A percentile compares a stretch with the other conserved stretches of the same genome.
Evolutionary conservation across 352 stramenopile genomes (phyloP).

Genomic region (Globisporangium viniferum): DNA sequence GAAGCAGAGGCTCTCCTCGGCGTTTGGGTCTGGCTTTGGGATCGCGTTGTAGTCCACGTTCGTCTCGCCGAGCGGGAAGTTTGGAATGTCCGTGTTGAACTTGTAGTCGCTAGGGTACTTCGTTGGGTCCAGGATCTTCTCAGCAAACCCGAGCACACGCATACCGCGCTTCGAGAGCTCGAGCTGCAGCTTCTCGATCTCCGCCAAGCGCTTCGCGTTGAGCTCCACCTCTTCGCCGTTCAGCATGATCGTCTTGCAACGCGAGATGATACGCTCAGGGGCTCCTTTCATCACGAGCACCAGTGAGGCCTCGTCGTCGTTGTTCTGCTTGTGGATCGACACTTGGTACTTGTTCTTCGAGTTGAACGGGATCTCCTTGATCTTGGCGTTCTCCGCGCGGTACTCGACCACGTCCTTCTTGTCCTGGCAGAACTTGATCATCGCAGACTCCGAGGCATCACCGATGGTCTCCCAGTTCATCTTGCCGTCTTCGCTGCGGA

Average conservation of each 20-base stretch:
- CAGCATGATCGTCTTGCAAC: constrained; percentile 86
- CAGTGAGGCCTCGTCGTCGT: constrained; percentile 55
- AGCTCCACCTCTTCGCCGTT: constrained; percentile 51
- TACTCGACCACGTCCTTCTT: constrained; percentile 73
- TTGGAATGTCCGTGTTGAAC: constrained; percentile 62
- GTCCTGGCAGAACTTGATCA: constrained; percentile 86
- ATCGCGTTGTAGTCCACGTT: constrained; percentile 36
- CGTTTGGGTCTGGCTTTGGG: constrained; percentile 60
- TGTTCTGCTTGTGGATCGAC: constrained; percentile 80
- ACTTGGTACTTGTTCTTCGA: constrained; percentile 87
- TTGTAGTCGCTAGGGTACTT: constrained; percentile 47
- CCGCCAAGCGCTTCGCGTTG: constrained; percentile 82
- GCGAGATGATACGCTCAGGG: constrained; percentile 92
- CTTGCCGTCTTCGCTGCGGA: constrained; percentile 11
- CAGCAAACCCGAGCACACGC: constrained; percentile 55
- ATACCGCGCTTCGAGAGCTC: constrained; percentile 62
- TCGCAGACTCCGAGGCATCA: constrained; percentile 74
- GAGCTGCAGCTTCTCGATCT: constrained; percentile 48
- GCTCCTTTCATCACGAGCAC: constrained; percentile 95
- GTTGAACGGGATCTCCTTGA: constrained; percentile 86
- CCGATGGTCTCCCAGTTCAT: constrained; percentile 62
- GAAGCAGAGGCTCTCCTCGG: constrained; percentile 82
- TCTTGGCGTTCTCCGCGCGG: constrained; percentile 54
- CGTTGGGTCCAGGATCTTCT: constrained; percentile 44
- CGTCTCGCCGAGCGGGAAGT: constrained; percentile 33